phyloP scores from a whole-genome alignment of 73 alveolate genomes.

The Stentor roeselii region DNA sequence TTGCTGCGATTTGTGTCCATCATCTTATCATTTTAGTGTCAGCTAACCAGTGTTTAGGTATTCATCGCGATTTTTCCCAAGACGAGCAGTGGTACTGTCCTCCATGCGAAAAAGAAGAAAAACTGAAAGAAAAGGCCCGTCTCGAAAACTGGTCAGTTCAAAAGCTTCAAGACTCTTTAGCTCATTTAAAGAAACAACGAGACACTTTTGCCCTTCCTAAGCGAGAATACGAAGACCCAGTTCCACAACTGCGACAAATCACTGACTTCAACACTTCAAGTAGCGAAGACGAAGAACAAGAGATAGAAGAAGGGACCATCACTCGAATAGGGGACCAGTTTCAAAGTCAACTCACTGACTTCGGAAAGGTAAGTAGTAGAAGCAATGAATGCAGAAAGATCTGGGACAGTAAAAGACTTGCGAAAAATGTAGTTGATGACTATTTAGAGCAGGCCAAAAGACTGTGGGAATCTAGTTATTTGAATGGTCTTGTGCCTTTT shows the following conservation, averaged over 20 bases:
- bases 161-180: conserved; percentile 4
- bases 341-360: background rate
- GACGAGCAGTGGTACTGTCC: conserved; percentile 17
- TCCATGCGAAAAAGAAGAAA: conserved; percentile 16
- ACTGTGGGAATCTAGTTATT: background rate
- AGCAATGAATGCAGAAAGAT: background rate
- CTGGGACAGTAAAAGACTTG: conserved; percentile 1
- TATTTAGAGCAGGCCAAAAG: background rate
- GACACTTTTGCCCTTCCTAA: conserved; percentile 17
- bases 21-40: conserved; percentile 22
- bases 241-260: conserved; percentile 21
- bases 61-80: conserved; percentile 13
- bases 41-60: conserved; percentile 29
- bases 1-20: conserved; percentile 15
- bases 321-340: background rate
- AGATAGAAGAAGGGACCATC: conserved; percentile 10
- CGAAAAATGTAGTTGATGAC: background rate
- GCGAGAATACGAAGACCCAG: conserved; percentile 21
- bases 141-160: background rate
- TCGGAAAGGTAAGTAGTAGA: background rate
- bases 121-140: conserved; percentile 1
- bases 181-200: background rate
- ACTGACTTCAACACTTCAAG: conserved; percentile 14
- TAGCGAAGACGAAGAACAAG: conserved; percentile 26
- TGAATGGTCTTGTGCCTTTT: conserved; percentile 8